Evolutionary conservation across 2,329 filamentous ascomycete species (phyloP).

Genomic region (Magnaporthiopsis rhizophila): DNA sequence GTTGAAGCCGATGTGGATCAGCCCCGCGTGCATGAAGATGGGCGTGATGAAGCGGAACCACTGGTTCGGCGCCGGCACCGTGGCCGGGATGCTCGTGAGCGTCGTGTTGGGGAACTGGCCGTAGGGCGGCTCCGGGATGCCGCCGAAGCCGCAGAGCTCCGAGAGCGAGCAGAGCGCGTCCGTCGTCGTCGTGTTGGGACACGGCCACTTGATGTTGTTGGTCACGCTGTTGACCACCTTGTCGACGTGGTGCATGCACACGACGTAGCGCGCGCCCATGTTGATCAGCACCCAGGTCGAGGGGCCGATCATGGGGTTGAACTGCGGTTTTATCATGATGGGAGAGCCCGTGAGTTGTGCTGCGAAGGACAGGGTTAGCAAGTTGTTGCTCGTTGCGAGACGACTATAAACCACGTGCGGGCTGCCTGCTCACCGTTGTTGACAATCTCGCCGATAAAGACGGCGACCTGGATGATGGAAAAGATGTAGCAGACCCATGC

Average conservation of each 20-base stretch:
- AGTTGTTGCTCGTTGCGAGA: too few species aligned
- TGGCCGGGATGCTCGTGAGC: conserved; percentile 1
- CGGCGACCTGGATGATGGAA: conserved; percentile 65
- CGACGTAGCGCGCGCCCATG: conserved; percentile 83
- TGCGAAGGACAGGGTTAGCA: background rate
- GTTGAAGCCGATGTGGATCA: conserved; percentile 96
- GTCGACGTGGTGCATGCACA: conserved; percentile 85
- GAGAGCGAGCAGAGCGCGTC: conserved; percentile 62
- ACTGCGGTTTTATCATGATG: conserved; percentile 71
- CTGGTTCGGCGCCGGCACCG: conserved; percentile 65
- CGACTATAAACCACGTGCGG: too few species aligned
- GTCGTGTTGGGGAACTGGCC: conserved; percentile 38
- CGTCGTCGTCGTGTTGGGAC: conserved; percentile 67
- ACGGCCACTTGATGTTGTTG: conserved; percentile 56
- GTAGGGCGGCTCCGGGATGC: conserved; percentile 60
- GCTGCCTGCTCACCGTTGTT: conserved; percentile 59
- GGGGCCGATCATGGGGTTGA: conserved; percentile 97
- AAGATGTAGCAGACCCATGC: conserved; percentile 81
- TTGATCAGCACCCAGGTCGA: conserved; percentile 87
- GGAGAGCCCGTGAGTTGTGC: conserved; percentile 56
- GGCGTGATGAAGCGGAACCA: conserved; percentile 96
- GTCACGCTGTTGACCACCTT: conserved; percentile 51
- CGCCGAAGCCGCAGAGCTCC: conserved; percentile 75
- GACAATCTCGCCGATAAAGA: conserved; percentile 84
- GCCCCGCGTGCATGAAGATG: conserved; percentile 89